A percentile compares a stretch with the other conserved stretches of the same genome.
Evolutionary conservation across 176 grass and related monocot species (phyloP).

Genomic region (Oryza officinalis): DNA sequence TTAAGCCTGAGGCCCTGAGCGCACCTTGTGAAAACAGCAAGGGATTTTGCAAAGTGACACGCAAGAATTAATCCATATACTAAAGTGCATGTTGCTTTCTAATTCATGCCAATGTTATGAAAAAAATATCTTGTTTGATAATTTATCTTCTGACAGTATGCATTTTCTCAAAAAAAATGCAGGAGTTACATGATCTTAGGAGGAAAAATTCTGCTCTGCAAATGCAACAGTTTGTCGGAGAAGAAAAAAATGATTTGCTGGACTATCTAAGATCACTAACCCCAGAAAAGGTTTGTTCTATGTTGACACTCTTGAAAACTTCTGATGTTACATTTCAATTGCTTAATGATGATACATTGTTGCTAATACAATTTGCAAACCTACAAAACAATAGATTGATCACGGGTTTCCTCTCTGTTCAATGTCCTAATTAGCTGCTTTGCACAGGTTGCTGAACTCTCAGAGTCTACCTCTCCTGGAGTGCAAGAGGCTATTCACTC

Average conservation of each 20-base stretch:
- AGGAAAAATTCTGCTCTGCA: conserved; percentile 82
- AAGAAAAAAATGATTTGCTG: conserved; percentile 90
- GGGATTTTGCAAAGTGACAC: neutral
- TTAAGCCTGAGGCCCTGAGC: neutral
- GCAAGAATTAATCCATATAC: neutral
- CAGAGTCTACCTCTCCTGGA: conserved; percentile 72
- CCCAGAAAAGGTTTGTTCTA: conserved; percentile 71
- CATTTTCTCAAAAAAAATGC: conserved; percentile 24
- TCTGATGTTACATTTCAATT: neutral
- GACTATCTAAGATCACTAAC: conserved; percentile 90
- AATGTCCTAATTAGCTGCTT: conserved; percentile 32
- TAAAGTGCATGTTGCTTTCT: neutral
- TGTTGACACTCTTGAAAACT: neutral
- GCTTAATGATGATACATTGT: conserved; percentile 1
- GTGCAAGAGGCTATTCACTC: conserved; percentile 85
- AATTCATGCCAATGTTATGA: neutral
- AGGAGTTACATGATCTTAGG: conserved; percentile 82
- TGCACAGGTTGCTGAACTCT: conserved; percentile 86
- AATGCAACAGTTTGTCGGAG: conserved; percentile 95
- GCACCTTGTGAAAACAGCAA: neutral
- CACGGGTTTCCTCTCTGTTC: neutral
- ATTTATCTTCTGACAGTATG: neutral
- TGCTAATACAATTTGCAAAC: neutral
- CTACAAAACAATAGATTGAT: neutral
- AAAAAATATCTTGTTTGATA: conserved; percentile 2